Base-by-base conservation (phyloP, 2,329 filamentous ascomycete genomes). In the Ascochyta rabiei region DNA sequence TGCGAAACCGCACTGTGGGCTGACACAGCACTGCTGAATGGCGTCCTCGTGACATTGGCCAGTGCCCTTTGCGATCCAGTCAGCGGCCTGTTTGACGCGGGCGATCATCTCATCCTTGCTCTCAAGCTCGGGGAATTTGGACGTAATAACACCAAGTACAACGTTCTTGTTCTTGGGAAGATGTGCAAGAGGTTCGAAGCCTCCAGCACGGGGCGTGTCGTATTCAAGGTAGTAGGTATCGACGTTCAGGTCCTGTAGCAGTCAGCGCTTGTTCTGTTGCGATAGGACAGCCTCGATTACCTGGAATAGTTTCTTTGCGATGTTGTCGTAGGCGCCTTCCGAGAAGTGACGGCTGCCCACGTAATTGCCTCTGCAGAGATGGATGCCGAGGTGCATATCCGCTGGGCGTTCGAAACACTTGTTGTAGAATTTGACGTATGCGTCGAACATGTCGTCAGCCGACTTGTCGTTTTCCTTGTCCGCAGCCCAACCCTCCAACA, bases 361-460 rank as follows among this genome's bases (percentile, higher is more conserved):
- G 53, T 79, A 81, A 64, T 81, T 81, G 12, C 79, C 78, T 48
- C 78, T 69, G 81, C 89, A 92, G 46, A 92, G 79, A 70, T 93
- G 90, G 15, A 93, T 86, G 40, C 89, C 89, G 2, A 90, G 82
- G 74, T 91, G 89, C 80, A 92, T 84, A 69, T 92, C 89, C 2
- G 79, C 72, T 0, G 89, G 88, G 0, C 85, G 77, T 64, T 72
- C 77, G 68, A 90, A 81, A 66, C 82, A 85, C 73, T 89, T 86
- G 72, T 92, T 92, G 80, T 92, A 92, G 61, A 90, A 84, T 57
- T 82, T 80, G 72, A 93, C 89, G 76, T 93, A 93, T 24, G 87
- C 84, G 63, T 90, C 87, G 19, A 93, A 83, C 39, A 91, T 85
- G 62, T 87, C 85, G 42, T 90, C 88, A 6, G 88, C 84, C 1